These are phyloP conservation scores for Rubus idaeus DNA, from an alignment of 306 rosid genomes.

Conservation along the genomic window DNA sequence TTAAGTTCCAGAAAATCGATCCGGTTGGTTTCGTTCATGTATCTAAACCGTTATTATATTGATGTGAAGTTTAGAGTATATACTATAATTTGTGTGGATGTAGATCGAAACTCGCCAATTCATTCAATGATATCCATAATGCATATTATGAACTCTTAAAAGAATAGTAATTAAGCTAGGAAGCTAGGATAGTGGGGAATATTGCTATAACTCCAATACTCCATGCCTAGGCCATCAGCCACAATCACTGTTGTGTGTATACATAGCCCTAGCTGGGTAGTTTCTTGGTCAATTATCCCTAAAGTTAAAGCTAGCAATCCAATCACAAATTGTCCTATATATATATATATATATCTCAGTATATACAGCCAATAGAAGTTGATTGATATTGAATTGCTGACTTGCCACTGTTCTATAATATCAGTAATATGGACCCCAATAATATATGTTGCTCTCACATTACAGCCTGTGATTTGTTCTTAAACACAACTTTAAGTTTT, in stretches of 20 bases:
- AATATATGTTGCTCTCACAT: conserved; percentile 1
- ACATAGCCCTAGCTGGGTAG: conserved; percentile 4
- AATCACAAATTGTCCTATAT: conserved; percentile 24
- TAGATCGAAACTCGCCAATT: neutral
- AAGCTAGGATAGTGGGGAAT: neutral
- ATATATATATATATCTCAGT: conserved; percentile 20
- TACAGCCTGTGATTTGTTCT: conserved; percentile 12
- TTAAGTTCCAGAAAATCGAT: too few relatives aligned
- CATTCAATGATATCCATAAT: neutral
- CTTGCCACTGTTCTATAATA: conserved; percentile 5
- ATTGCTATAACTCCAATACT: neutral
- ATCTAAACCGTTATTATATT: too few relatives aligned
- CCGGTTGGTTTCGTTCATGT: too few relatives aligned
- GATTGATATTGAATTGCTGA: conserved; percentile 39
- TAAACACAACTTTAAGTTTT: neutral
- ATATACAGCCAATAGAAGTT: conserved; percentile 43
- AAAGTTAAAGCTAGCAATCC: conserved; percentile 17
- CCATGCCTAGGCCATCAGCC: neutral
- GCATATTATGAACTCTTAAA: neutral
- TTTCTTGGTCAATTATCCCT: conserved; percentile 17
- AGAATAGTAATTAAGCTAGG: neutral
- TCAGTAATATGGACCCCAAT: conserved; percentile 19
- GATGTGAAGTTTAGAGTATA: too few relatives aligned
- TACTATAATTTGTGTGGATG: too few relatives aligned
- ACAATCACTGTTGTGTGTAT: neutral